Evolutionary conservation across 352 stramenopile species (phyloP).

Genomic region (Blastocystis sp.): DNA sequence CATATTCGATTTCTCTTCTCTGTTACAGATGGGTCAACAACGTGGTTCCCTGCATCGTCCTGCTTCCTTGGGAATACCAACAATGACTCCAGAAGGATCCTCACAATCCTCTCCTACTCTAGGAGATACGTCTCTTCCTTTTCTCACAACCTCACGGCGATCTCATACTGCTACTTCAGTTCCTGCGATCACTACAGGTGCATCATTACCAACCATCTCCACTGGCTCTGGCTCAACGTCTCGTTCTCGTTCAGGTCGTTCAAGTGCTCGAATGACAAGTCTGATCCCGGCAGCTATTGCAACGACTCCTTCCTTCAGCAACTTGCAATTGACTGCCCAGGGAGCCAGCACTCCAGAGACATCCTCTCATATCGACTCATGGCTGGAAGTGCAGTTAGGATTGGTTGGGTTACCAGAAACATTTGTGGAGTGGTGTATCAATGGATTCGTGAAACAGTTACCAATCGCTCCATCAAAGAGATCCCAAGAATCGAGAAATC

Average conservation of each 20-base stretch:
- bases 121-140: neutral
- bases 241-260: too few relatives aligned
- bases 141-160: neutral
- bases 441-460: conserved; percentile 14
- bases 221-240: neutral
- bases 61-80: neutral
- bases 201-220: neutral
- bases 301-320: conserved; percentile 1
- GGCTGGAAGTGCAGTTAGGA: conserved; percentile 46
- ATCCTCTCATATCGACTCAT: neutral
- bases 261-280: neutral
- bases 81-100: neutral
- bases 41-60: neutral
- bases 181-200: neutral
- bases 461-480: neutral
- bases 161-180: neutral
- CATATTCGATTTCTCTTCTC: conserved; percentile 36
- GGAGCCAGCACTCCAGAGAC: neutral
- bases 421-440: conserved; percentile 43
- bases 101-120: neutral
- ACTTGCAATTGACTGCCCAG: neutral
- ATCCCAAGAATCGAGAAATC: neutral
- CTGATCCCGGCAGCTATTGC: conserved; percentile 17
- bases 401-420: conserved; percentile 24
- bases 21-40: neutral